phyloP scores from a whole-genome alignment of 73 alveolate species.

The Paramecium tetraurelia region DNA sequence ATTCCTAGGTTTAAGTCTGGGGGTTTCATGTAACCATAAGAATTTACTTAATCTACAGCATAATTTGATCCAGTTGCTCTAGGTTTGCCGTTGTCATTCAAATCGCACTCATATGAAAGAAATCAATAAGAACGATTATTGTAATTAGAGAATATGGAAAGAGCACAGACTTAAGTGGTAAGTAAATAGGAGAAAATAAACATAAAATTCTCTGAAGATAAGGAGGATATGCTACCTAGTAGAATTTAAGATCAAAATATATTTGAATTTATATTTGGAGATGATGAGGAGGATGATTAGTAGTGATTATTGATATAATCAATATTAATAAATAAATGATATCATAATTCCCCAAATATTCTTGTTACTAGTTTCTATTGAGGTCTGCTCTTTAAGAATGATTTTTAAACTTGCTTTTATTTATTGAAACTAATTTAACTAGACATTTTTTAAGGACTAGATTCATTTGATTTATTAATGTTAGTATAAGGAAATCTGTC shows the following conservation, averaged over 20 bases:
- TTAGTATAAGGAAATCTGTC: not conserved
- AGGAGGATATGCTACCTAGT: not conserved
- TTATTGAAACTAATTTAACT: constrained; percentile 5
- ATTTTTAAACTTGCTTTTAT: not conserved
- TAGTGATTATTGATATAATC: not conserved
- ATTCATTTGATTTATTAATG: not conserved
- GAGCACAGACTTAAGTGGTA: not conserved
- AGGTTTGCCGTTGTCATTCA: constrained; percentile 12
- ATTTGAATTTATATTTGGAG: constrained; percentile 2
- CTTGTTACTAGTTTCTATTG: constrained; percentile 9
- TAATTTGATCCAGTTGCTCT: not conserved
- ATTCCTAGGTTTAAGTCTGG: not conserved
- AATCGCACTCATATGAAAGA: not conserved
- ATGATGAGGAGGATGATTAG: not conserved
- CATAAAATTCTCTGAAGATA: not conserved
- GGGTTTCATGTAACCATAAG: not conserved
- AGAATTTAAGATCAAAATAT: not conserved
- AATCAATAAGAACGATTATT: not conserved
- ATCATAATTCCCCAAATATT: constrained; percentile 43
- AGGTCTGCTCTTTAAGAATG: constrained; percentile 24
- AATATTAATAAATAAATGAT: not conserved
- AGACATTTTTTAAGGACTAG: not conserved
- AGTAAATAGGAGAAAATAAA: not conserved
- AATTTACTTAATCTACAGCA: not conserved
- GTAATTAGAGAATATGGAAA: not conserved